Evolutionary conservation across 805 yeast genomes (phyloP).

Genomic region (Candida awuae): DNA sequence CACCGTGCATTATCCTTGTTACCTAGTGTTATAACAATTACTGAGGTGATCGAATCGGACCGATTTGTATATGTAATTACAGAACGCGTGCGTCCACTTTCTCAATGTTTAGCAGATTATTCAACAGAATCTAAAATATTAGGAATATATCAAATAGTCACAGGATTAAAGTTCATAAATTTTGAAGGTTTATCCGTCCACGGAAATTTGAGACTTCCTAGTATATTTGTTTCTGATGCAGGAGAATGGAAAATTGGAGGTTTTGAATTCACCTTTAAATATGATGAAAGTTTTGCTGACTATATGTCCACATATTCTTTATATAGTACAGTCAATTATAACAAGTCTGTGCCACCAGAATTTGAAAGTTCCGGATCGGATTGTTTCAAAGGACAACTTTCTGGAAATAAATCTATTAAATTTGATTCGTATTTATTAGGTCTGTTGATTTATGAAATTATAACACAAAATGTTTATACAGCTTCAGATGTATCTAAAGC

Average conservation of each 20-base stretch:
- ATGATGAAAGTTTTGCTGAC: slow-evolving; percentile 34
- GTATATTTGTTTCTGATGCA: slow-evolving; percentile 53
- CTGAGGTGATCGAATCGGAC: slow-evolving; percentile 62
- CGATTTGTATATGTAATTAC: slow-evolving; percentile 51
- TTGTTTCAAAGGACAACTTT: slow-evolving; percentile 21
- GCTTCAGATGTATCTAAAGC: slow-evolving; percentile 9
- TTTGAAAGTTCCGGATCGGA: slow-evolving; percentile 38
- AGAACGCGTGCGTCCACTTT: slow-evolving; percentile 55
- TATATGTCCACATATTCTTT: slow-evolving; percentile 16
- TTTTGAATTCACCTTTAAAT: slow-evolving; percentile 55
- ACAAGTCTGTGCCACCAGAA: slow-evolving; percentile 43
- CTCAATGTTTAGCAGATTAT: slow-evolving; percentile 23
- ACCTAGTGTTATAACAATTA: slow-evolving; percentile 58
- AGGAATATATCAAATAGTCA: slow-evolving; percentile 50
- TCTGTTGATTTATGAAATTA: slow-evolving; percentile 40
- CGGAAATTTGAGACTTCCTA: slow-evolving; percentile 46
- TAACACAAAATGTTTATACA: slow-evolving; percentile 24
- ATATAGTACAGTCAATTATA: slow-evolving; percentile 23
- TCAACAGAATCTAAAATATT: slow-evolving; percentile 33
- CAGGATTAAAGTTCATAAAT: slow-evolving; percentile 50
- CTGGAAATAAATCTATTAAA: slow-evolving; percentile 31
- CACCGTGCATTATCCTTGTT: slow-evolving; percentile 47
- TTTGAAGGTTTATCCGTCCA: slow-evolving; percentile 51
- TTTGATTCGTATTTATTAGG: slow-evolving; percentile 65
- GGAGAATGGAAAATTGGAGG: slow-evolving; percentile 88